These are phyloP conservation scores for Emmonsiellopsis sp. DNA, from an alignment of 2,329 filamentous ascomycete species.

Conservation along the genomic window DNA sequence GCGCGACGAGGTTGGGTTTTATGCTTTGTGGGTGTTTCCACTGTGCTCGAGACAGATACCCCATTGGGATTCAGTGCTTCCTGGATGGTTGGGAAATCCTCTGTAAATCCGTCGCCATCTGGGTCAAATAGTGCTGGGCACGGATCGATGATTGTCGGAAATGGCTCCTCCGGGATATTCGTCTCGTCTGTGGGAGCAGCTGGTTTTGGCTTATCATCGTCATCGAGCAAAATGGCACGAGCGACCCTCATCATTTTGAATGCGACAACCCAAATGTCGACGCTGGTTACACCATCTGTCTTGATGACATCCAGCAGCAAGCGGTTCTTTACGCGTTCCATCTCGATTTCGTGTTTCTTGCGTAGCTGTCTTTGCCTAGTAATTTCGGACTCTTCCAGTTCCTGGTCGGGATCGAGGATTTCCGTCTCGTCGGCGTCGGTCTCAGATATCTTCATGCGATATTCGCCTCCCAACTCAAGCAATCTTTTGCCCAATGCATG, in stretches of 20 bases:
- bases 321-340: conserved; percentile 20
- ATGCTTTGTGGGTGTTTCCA: background rate
- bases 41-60: background rate
- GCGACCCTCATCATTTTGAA: conserved; percentile 21
- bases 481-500: conserved; percentile 12
- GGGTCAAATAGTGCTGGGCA: conserved; percentile 9
- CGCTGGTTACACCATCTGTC: conserved; percentile 15
- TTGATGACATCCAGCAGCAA: conserved; percentile 21
- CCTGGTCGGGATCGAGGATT: conserved; percentile 5
- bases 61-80: background rate
- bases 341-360: conserved; percentile 17
- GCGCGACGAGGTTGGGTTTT: background rate
- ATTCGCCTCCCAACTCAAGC: conserved; percentile 11
- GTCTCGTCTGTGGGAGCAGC: background rate
- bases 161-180: conserved; percentile 2
- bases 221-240: conserved; percentile 24
- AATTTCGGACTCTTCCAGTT: conserved; percentile 5
- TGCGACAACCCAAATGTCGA: conserved; percentile 21
- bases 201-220: conserved; percentile 13
- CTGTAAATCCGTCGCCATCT: conserved; percentile 9
- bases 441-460: background rate
- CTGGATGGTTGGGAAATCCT: conserved; percentile 16
- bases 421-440: conserved; percentile 1
- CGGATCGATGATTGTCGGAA: background rate
- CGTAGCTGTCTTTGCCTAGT: conserved; percentile 16